Base-by-base conservation (phyloP, 192 early-diverging fungal genomes). In the Entomortierella lignicola region DNA sequence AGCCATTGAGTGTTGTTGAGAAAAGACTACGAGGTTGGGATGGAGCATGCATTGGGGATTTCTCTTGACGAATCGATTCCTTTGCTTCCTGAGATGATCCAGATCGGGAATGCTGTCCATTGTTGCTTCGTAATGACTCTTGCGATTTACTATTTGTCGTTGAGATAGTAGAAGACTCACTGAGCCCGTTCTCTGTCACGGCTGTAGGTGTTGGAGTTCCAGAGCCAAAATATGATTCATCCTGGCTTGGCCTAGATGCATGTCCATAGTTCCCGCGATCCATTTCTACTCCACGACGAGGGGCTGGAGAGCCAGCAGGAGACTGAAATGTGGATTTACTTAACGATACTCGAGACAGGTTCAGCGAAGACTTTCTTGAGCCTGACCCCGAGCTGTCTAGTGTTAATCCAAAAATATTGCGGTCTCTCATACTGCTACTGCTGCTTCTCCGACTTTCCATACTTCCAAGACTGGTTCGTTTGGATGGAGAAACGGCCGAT, bases 361-460 rank as follows among this genome's bases (percentile, higher is more conserved):
- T 79, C 27, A 79, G 27, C 0, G 75, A 79, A 23, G 75, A 79
- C 43, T 70, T 79, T 48, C 62, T 56, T 26, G 75, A 79, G 21
- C 67, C 75, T 10, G 75, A 65, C 32, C 61, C 61, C 7, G 48
- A 47, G 21, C 63, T 63, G 25, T 77, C 73, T 44, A 77, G 34
- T 0, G 73, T 77, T 54, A 77, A 21, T 13, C 73, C 73, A 52
- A 60, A 69, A 23, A 77, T 77, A 31, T 77, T 77, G 13, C 73
- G 73, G 18, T 77, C 73, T n/a, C 73, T 51, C 73, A 63, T 77
- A 23, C 73, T 77, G 37, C 73, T 77, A 30, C 60, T 77, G 37
- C 73, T 77, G 39, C 73, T 73, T 30, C 71, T 32, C 18, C 72
- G 63, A 50, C 72, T 75, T 5, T 58, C 55, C 31, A 75, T 8